phyloP scores from a whole-genome alignment of 2,329 filamentous ascomycete species.

The Mycocentrospora acerina region DNA sequence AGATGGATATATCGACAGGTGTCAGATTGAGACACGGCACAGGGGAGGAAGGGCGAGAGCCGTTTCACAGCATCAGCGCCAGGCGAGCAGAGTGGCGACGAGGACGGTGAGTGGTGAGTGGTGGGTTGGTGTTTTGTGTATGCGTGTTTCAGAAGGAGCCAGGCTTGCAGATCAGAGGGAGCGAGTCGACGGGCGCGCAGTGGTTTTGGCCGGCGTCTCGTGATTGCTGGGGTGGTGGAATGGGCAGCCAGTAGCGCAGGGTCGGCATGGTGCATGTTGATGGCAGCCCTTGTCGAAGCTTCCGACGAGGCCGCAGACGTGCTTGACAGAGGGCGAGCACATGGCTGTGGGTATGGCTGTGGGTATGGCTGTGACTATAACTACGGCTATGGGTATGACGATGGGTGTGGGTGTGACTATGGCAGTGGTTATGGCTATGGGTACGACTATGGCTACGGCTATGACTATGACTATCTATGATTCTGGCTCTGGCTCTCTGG shows the following conservation, averaged over 20 bases:
- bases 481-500: no score
- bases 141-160: conserved; percentile 10
- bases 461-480: no score
- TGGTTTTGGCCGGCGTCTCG: conserved; percentile 13
- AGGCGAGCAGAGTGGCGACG: conserved; percentile 7
- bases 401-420: no score
- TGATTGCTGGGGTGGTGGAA: conserved; percentile 6
- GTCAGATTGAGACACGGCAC: neutral
- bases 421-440: no score
- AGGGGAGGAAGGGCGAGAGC: no score
- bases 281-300: conserved; percentile 8
- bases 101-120: no score
- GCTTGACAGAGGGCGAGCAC: no score
- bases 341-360: conserved; percentile 1
- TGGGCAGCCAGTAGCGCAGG: no score
- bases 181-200: conserved; percentile 11
- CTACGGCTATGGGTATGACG: conserved; percentile 1
- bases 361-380: neutral
- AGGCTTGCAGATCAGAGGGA: conserved; percentile 13
- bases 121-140: conserved; percentile 1
- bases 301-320: conserved; percentile 4
- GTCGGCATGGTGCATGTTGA: neutral
- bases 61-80: no score
- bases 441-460: no score
- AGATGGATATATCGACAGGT: conserved; percentile 3